Evolutionary conservation across 495 filamentous ascomycete genomes (phyloP), one percentile per base, ranked within the genome.

Genomic region (Xylaria curta): DNA sequence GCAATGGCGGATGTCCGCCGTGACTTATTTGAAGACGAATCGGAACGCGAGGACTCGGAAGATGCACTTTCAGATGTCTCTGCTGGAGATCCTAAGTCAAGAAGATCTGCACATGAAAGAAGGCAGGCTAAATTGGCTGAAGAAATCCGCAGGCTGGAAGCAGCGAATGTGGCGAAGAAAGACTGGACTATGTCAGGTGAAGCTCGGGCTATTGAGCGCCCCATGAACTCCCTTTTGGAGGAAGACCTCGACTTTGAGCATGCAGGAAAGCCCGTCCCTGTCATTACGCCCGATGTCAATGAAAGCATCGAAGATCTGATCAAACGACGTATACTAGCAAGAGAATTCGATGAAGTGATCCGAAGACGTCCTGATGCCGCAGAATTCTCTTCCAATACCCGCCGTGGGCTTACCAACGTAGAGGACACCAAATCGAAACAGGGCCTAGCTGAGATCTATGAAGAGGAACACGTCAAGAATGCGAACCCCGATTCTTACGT

Each of bases 211-310:
- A 84, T 85, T 2, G 92, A 94, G 70, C 87, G 96, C 59, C 96
- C 97, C 0, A 70, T 94, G 21, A 98, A 99, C 81, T 97, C 95
- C 0, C 87, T 99, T 0, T 87, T 99, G 2, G 97, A 98, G 79
- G 91, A 98, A 81, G 94, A 98, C 72, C 87, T 99, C 17, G 96
- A 98, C 66, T 98, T 98, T 75, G 96, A 99, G 80, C 89, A 96
- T 61, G 89, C 92, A n/a, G 97, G 96, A 71, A 98, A 98, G 79
- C 96, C 96, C 0, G 91, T 97, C 0, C 94, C 95, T 4, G 92
- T 98, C 40, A 94, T 97, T 74, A 98, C 97, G 0, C 91, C 92
- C n/a, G 95, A 98, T 78, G 88, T 97, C 13, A 95, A 89, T 54
- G 95, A 97, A 80, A 91, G 91, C 67, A 97, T 99, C 67, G 96